Percentiles rank a stretch among this genome's conserved stretches.
These are phyloP conservation scores for Agapanthus africanus DNA, from an alignment of 106 monocot genomes.

Conservation along the genomic window DNA sequence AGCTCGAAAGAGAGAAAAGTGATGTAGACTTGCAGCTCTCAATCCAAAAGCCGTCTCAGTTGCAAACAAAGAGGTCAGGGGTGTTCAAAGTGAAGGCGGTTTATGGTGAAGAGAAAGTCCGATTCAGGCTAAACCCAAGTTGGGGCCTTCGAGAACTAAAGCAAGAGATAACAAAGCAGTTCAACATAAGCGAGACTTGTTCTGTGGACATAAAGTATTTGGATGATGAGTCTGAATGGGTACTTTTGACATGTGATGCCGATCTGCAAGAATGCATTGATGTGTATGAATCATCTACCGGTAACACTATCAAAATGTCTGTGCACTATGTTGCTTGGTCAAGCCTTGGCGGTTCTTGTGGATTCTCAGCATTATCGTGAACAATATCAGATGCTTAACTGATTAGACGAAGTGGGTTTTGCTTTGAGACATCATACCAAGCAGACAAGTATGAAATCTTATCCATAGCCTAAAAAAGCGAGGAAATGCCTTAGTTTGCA, in stretches of 20 bases:
- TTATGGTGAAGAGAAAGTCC: slow-evolving; percentile 56
- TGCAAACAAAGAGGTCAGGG: neutral
- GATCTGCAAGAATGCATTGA: slow-evolving; percentile 65
- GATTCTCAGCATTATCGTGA: no score
- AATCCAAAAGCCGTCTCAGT: neutral
- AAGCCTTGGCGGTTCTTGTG: neutral
- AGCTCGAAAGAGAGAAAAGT: slow-evolving; percentile 9
- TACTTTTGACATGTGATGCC: slow-evolving; percentile 62
- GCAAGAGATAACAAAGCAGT: slow-evolving; percentile 41
- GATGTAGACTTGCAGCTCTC: neutral
- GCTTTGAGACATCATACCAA: no score
- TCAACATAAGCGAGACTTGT: slow-evolving; percentile 20
- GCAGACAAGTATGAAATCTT: no score
- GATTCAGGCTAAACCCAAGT: slow-evolving; percentile 34
- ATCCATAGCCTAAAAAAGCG: no score
- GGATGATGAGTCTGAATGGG: slow-evolving; percentile 82
- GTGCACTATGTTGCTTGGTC: slow-evolving; percentile 12
- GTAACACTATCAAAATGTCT: slow-evolving; percentile 40
- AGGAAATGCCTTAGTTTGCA: no score
- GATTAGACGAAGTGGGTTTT: no score
- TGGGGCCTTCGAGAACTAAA: slow-evolving; percentile 54
- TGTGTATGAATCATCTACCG: slow-evolving; percentile 32
- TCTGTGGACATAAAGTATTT: slow-evolving; percentile 54
- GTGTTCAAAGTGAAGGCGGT: slow-evolving; percentile 44
- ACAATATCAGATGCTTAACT: no score